These are phyloP conservation scores for Euphrasia arctica DNA, from an alignment of 305 asterid species.

Conservation along the genomic window DNA sequence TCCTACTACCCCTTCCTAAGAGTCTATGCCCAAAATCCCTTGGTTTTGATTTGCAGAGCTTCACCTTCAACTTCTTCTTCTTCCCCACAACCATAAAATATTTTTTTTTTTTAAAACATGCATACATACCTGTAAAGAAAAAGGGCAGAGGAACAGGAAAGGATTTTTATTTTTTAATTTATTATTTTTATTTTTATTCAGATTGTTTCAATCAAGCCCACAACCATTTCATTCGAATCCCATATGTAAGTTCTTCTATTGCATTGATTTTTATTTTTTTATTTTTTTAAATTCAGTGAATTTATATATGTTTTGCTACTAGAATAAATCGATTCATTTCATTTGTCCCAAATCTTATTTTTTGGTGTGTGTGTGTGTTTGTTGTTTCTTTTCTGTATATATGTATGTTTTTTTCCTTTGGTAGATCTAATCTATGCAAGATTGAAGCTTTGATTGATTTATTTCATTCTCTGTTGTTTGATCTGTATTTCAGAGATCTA, in stretches of 20 bases:
- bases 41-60: constrained; percentile 53
- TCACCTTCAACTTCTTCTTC: constrained; percentile 32
- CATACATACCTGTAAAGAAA: constrained; percentile 31
- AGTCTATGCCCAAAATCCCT: constrained; percentile 34
- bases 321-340: neutral
- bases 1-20: neutral
- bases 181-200: constrained; percentile 30
- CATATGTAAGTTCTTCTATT: constrained; percentile 46
- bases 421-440: constrained; percentile 56
- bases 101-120: neutral
- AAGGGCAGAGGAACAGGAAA: constrained; percentile 24
- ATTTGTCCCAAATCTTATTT: constrained; percentile 1
- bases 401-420: constrained; percentile 17
- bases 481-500: constrained; percentile 68
- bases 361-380: neutral
- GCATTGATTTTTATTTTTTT: neutral
- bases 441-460: constrained; percentile 38
- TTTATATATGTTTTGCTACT: neutral
- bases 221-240: constrained; percentile 19
- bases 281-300: neutral
- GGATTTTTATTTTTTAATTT: too few relatives aligned
- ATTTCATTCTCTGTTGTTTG: constrained; percentile 28
- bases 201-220: constrained; percentile 39
- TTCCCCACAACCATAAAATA: constrained; percentile 20
- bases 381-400: constrained; percentile 7